phyloP scores from a whole-genome alignment of 192 early-diverging fungal genomes.

The Dissophora globulifera region DNA sequence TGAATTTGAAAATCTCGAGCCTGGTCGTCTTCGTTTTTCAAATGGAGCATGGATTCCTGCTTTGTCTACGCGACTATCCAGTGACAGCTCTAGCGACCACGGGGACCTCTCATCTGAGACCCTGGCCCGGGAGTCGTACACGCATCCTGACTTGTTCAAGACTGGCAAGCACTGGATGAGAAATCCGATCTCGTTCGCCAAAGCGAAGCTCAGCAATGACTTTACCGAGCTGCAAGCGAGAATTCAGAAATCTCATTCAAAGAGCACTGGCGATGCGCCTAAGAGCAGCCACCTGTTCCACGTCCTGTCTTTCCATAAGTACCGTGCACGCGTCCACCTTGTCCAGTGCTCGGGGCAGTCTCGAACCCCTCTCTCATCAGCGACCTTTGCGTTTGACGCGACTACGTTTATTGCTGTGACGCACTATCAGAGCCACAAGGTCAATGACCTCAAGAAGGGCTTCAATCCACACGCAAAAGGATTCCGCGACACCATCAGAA shows the following conservation, averaged over 20 bases:
- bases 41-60: slow-evolving; percentile 48
- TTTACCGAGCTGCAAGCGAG: no score
- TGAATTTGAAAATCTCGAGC: slow-evolving; percentile 57
- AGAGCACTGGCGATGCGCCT: not conserved
- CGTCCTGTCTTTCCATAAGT: slow-evolving; percentile 60
- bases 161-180: slow-evolving; percentile 56
- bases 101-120: not conserved
- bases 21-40: slow-evolving; percentile 47
- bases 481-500: slow-evolving; percentile 44
- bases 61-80: not conserved
- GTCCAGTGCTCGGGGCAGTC: slow-evolving; percentile 30
- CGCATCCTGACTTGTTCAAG: slow-evolving; percentile 37
- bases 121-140: slow-evolving; percentile 14
- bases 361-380: slow-evolving; percentile 3
- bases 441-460: slow-evolving; percentile 67
- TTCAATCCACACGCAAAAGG: slow-evolving; percentile 72
- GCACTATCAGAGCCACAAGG: slow-evolving; percentile 67
- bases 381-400: slow-evolving; percentile 50
- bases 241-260: no score
- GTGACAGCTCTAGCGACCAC: not conserved
- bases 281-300: slow-evolving; percentile 36
- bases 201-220: slow-evolving; percentile 63
- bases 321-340: slow-evolving; percentile 64
- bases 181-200: slow-evolving; percentile 54
- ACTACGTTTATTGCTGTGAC: slow-evolving; percentile 70